Conservation (phyloP, 306 rosid genomes). For the Medicago ruthenica region DNA sequence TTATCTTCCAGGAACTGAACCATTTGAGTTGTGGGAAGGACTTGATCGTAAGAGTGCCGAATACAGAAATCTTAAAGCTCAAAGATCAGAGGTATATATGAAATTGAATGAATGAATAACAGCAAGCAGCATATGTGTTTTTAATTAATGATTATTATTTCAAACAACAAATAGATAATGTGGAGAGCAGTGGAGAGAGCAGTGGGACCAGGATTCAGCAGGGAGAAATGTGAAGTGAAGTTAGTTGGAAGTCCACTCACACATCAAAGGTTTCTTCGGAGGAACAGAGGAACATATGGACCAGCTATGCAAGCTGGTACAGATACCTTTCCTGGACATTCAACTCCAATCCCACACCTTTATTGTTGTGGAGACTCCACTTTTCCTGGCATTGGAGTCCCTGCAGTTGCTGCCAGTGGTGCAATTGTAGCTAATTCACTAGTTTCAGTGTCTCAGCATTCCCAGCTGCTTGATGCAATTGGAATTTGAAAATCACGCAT, state of each 20-base stretch:
- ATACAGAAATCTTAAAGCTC: constrained; percentile 79
- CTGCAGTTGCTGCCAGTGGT: constrained; percentile 98
- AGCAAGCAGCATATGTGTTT: neutral
- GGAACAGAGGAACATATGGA: constrained; percentile 78
- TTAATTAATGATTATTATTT: neutral
- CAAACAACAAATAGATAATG: constrained; percentile 56
- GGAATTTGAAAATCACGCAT: constrained; percentile 61
- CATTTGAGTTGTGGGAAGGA: constrained; percentile 84
- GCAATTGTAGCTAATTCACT: constrained; percentile 92
- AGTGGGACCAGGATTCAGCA: constrained; percentile 70
- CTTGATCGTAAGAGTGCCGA: constrained; percentile 78
- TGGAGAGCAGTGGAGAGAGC: constrained; percentile 93
- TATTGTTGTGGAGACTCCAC: constrained; percentile 94
- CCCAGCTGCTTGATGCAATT: constrained; percentile 86
- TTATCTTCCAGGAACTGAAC: constrained; percentile 93
- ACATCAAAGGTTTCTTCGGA: constrained; percentile 73
- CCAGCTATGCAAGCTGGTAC: constrained; percentile 81
- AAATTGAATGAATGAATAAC: neutral
- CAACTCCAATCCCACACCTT: constrained; percentile 75
- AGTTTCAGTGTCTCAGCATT: constrained; percentile 81
- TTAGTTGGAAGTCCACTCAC: constrained; percentile 85
- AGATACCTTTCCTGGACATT: constrained; percentile 74
- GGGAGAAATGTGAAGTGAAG: constrained; percentile 90
- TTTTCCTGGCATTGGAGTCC: constrained; percentile 97
- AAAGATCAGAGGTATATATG: constrained; percentile 78